These are phyloP conservation scores for Cercophora samala DNA, from an alignment of 495 filamentous ascomycete genomes.

Conservation along the genomic window DNA sequence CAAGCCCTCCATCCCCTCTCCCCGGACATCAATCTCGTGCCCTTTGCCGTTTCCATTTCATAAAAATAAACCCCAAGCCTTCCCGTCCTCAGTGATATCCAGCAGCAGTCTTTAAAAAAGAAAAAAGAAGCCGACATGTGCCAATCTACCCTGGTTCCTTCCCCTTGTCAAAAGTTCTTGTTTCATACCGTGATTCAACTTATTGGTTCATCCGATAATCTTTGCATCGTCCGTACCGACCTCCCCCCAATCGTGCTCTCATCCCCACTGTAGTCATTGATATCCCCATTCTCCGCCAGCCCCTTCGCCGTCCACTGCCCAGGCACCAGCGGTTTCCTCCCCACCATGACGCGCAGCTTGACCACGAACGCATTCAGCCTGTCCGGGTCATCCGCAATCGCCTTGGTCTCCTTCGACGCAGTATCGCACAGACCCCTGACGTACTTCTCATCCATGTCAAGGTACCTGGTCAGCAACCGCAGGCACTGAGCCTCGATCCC, in stretches of 20 bases:
- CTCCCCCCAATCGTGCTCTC: conserved; percentile 34
- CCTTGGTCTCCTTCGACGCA: conserved; percentile 51
- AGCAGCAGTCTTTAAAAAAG: background rate
- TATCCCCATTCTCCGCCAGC: conserved; percentile 28
- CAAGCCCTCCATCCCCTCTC: background rate
- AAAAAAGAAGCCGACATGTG: background rate
- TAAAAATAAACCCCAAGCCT: background rate
- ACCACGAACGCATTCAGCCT: conserved; percentile 42
- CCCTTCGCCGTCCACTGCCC: conserved; percentile 29
- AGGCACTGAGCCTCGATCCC: conserved; percentile 61
- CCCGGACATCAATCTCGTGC: background rate
- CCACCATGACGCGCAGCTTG: conserved; percentile 54
- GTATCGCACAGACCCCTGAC: conserved; percentile 55
- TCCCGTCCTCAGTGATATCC: background rate
- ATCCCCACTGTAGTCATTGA: conserved; percentile 26
- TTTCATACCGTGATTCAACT: background rate
- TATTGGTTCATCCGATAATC: conserved; percentile 1
- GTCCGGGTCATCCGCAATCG: conserved; percentile 42
- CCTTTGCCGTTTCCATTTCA: background rate
- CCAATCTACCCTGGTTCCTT: background rate
- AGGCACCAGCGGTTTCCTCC: conserved; percentile 48
- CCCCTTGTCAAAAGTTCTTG: conserved; percentile 21
- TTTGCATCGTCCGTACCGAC: conserved; percentile 15
- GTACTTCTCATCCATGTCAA: conserved; percentile 54
- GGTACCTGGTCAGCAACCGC: conserved; percentile 57